Evolutionary conservation across 1,139 yeast genomes (phyloP).

Genomic region (Saccharomyces hybrid): DNA sequence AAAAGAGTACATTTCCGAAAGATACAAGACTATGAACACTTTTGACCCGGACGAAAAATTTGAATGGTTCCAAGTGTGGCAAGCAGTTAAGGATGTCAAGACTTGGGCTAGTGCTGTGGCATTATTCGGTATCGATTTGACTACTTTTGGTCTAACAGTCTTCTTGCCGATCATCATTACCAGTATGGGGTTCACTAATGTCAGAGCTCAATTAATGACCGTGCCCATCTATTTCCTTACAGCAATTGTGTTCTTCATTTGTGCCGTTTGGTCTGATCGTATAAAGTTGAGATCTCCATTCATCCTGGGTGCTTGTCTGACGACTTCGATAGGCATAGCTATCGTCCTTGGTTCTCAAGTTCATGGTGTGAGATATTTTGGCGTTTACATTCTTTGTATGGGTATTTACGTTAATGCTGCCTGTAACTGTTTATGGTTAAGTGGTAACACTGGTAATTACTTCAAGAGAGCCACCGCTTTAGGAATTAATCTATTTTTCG

Average conservation of each 20-base stretch:
- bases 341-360: constrained; percentile 32
- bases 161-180: constrained; percentile 41
- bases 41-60: constrained; percentile 34
- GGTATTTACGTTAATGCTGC: constrained; percentile 39
- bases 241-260: constrained; percentile 34
- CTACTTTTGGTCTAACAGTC: constrained; percentile 42
- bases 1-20: constrained; percentile 39
- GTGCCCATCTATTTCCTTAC: constrained; percentile 43
- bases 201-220: constrained; percentile 42
- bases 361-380: constrained; percentile 40
- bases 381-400: constrained; percentile 38
- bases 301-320: constrained; percentile 31
- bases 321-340: constrained; percentile 38
- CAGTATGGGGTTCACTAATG: constrained; percentile 39
- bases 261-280: constrained; percentile 38
- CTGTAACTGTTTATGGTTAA: constrained; percentile 40
- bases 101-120: constrained; percentile 36
- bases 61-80: constrained; percentile 37
- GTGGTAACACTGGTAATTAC: constrained; percentile 39
- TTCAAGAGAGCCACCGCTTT: constrained; percentile 41
- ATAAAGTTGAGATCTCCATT: constrained; percentile 32
- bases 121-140: constrained; percentile 42
- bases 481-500: constrained; percentile 39
- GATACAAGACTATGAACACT: constrained; percentile 36
- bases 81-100: constrained; percentile 37